phyloP scores from a whole-genome alignment of 1,284 basidiomycete genomes.

The Malassezia japonica region DNA sequence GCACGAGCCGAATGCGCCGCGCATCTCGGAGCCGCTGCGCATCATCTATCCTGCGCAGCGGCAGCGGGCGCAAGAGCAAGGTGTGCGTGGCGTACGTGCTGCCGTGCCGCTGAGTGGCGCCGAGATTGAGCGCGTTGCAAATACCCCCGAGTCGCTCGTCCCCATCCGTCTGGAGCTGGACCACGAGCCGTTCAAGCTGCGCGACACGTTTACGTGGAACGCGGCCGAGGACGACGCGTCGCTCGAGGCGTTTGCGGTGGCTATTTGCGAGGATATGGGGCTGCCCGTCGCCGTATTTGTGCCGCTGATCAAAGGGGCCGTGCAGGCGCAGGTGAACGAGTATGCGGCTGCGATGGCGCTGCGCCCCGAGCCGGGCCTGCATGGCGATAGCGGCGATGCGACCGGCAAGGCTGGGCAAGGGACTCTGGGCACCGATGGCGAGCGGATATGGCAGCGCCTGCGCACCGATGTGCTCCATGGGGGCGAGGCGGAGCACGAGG shows the following conservation, averaged over 20 bases:
- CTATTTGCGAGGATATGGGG: conserved; percentile 80
- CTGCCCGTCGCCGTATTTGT: conserved; percentile 63
- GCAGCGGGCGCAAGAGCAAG: conserved; percentile 56
- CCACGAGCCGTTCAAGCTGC: conserved; percentile 74
- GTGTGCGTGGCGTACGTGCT: conserved; percentile 27
- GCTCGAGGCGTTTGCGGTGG: conserved; percentile 78
- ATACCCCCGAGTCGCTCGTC: conserved; percentile 67
- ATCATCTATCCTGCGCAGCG: conserved; percentile 37
- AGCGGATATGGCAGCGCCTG: background rate
- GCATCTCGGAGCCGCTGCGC: conserved; percentile 22
- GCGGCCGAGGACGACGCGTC: conserved; percentile 75
- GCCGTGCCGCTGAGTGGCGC: conserved; percentile 24
- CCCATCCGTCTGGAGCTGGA: conserved; percentile 92
- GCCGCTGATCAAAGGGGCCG: conserved; percentile 65
- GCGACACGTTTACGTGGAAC: conserved; percentile 97
- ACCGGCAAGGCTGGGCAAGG: conserved; percentile 9
- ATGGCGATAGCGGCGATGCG: background rate
- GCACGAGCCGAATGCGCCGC: conserved; percentile 21
- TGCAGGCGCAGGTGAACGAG: conserved; percentile 76
- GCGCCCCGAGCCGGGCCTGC: conserved; percentile 3
- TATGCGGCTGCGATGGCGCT: conserved; percentile 50
- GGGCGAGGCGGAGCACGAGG: conserved; percentile 51
- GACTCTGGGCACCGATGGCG: conserved; percentile 6
- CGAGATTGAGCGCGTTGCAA: conserved; percentile 56
- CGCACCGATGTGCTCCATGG: background rate